A percentile compares a stretch with the other conserved stretches of the same genome.
Conservation (phyloP, 768 basidiomycete genomes). For the Tulasnella sp. region DNA sequence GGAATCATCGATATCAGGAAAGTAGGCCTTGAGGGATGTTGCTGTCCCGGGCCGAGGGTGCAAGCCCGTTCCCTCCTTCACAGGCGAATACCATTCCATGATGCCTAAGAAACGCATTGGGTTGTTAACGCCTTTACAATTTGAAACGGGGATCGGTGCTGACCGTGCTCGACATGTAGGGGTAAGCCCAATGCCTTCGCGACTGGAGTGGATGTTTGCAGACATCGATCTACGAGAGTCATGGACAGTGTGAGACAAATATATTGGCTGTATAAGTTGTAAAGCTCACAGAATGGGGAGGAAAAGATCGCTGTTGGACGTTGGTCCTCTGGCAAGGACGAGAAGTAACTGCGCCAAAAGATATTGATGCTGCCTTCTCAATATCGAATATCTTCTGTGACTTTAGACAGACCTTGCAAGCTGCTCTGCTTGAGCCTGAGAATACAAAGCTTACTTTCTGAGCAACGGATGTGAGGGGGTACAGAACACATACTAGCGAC, state of each 20-base stretch:
- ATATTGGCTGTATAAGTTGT: not conserved
- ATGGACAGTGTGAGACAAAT: not conserved
- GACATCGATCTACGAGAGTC: constrained; percentile 55
- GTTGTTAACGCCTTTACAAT: not conserved
- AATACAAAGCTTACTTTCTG: not conserved
- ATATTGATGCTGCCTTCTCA: not conserved
- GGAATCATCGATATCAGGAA: constrained; percentile 43
- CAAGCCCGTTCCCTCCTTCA: constrained; percentile 50
- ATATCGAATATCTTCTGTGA: not conserved
- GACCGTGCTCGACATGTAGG: constrained; percentile 71
- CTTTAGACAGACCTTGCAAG: constrained; percentile 34
- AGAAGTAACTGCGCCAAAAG: constrained; percentile 32
- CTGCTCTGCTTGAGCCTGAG: constrained; percentile 60
- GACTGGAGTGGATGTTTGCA: constrained; percentile 63
- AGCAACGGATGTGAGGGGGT: not conserved
- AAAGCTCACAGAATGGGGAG: constrained; percentile 64
- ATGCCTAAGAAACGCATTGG: constrained; percentile 34
- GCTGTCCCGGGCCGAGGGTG: constrained; percentile 64
- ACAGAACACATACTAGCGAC: not conserved
- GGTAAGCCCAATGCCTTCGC: constrained; percentile 53
- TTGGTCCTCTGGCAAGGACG: constrained; percentile 49
- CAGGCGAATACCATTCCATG: constrained; percentile 73
- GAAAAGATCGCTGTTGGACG: constrained; percentile 72
- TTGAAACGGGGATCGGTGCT: constrained; percentile 14
- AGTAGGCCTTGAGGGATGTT: constrained; percentile 39